These are phyloP conservation scores for Pouteria glomerata DNA, from an alignment of 148 eudicot genomes.

Conservation along the genomic window DNA sequence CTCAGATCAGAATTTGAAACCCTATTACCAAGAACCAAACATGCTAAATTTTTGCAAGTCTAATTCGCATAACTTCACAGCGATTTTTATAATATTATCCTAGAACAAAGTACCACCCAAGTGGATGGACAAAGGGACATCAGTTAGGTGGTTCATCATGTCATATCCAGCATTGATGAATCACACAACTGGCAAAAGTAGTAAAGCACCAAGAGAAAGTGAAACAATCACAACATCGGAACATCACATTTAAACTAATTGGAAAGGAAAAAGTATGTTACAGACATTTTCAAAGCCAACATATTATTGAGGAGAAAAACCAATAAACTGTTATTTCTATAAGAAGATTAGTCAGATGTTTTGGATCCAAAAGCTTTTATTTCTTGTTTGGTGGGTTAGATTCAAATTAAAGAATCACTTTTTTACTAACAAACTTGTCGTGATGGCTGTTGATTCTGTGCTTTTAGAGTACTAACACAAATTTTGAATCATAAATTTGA, in stretches of 20 bases:
- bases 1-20: no score
- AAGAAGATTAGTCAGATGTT: background rate
- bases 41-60: no score
- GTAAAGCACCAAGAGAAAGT: background rate
- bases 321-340: background rate
- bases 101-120: no score
- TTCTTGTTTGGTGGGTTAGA: background rate
- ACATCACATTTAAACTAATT: background rate
- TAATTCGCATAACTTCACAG: no score
- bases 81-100: no score
- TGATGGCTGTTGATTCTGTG: background rate
- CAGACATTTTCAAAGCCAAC: background rate
- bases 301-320: background rate
- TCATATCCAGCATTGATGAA: no score
- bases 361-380: background rate
- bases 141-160: no score
- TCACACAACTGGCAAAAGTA: no score
- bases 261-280: background rate
- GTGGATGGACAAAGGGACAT: no score
- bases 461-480: no score
- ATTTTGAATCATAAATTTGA: background rate
- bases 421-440: background rate
- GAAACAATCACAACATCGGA: background rate
- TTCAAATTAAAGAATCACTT: background rate
- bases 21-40: no score